Conservation (phyloP, 1,284 basidiomycete species). For the Heterobasidion occidentale region DNA sequence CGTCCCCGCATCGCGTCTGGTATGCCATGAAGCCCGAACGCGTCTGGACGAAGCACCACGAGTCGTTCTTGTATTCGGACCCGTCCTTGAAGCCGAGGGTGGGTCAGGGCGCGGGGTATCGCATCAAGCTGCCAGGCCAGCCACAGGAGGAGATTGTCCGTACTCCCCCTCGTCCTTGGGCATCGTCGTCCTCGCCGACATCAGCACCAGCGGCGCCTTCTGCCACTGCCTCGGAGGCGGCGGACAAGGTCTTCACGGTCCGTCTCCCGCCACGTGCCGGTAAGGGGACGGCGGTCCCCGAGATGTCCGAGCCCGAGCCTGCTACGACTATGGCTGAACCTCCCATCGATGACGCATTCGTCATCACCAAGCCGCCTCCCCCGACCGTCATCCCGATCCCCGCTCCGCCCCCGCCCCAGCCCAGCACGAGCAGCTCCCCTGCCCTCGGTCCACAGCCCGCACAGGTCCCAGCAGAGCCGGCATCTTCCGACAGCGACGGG, state of each 20-base stretch:
- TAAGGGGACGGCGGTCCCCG: constrained; percentile 12
- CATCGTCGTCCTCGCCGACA: constrained; percentile 3
- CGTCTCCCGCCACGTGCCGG: constrained; percentile 38
- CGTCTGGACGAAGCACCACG: constrained; percentile 74
- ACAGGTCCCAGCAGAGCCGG: neutral
- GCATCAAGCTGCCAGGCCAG: constrained; percentile 53
- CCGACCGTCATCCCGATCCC: constrained; percentile 11
- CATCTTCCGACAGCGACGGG: constrained; percentile 9
- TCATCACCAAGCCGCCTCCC: constrained; percentile 8
- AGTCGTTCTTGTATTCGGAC: constrained; percentile 62
- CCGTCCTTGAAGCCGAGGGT: constrained; percentile 44
- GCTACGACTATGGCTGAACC: constrained; percentile 26
- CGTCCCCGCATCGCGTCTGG: constrained; percentile 45
- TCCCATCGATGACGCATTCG: constrained; percentile 10
- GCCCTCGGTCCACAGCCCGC: neutral
- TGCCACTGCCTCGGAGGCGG: constrained; percentile 2
- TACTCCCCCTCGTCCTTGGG: constrained; percentile 14
- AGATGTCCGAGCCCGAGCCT: constrained; percentile 17
- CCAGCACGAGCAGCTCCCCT: neutral
- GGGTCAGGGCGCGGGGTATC: constrained; percentile 43
- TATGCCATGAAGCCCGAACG: constrained; percentile 68
- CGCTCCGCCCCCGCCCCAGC: neutral
- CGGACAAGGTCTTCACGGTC: constrained; percentile 8
- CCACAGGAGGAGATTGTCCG: constrained; percentile 22
- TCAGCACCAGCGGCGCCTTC: constrained; percentile 2